Base-by-base conservation (phyloP, 768 basidiomycete genomes). In the Termitomyces sp. region DNA sequence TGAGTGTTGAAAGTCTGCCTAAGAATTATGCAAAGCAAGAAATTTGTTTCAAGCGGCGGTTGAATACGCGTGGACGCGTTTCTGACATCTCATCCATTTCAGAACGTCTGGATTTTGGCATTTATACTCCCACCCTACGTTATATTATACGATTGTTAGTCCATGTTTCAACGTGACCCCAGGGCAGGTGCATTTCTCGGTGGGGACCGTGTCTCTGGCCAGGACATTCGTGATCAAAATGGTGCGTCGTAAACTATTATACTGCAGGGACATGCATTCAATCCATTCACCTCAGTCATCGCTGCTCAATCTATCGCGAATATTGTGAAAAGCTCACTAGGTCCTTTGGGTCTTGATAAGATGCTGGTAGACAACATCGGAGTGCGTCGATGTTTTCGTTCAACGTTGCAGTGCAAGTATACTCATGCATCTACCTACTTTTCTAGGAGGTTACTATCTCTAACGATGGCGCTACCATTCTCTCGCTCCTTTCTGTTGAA, bases 391-490 rank as follows among this genome's bases (percentile, higher is more conserved):
- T 36, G 50, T 58, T 20, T n/a, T n/a, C 41, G 31, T 48, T 30
- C 36, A 20, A 33, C 54, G n/a, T 44, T 7, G n/a, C 51, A 15
- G 24, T 42, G 41, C 57, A 36, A 33, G 37, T 41, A 54, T 37
- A 41, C 48, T 65, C 49, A 61, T 31, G 49, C 7, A 41, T 15
- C 49, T 36, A 45, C 37, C 54, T 55, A 58, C 54, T 37, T 57
- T 33, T 63, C 55, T 58, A 96, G 94, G 97, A 99, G 82, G 95
- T 98, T 31, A 98, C 97, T 33, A 98, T 99, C 71, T 98, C 97
- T 49, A 99, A 99, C 75, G 97, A 98, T 76, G 97, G 97, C 50
- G 97, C 97, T 16, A 98, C 97, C n/a, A 99, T 99, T 66, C 85
- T 99, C 41, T 88, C 92, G 24, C 81, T 98, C 20, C 80, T 98